Percentiles rank a stretch among this genome's conserved stretches.
Evolutionary conservation across 2,329 filamentous ascomycete genomes (phyloP).

Genomic region (Claviceps sorghi): DNA sequence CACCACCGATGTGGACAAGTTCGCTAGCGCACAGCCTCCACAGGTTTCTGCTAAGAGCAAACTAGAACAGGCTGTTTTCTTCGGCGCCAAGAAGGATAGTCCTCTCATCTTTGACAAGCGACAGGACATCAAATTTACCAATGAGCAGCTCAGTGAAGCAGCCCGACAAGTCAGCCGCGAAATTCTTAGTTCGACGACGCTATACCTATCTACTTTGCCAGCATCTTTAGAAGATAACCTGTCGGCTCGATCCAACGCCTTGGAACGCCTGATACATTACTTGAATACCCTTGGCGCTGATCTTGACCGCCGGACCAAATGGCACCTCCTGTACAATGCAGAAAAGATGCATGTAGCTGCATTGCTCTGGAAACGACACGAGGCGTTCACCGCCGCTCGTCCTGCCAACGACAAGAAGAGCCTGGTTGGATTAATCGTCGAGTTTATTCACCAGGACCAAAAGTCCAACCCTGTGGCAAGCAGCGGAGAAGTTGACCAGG

Average conservation of each 20-base stretch:
- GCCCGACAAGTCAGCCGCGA: slow-evolving; percentile 67
- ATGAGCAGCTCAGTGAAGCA: slow-evolving; percentile 59
- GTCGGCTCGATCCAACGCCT: slow-evolving; percentile 52
- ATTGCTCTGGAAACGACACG: slow-evolving; percentile 68
- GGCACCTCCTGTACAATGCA: slow-evolving; percentile 74
- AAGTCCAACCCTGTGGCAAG: slow-evolving; percentile 52
- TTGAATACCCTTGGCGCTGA: slow-evolving; percentile 50
- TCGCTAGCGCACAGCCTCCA: slow-evolving; percentile 42
- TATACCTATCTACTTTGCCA: slow-evolving; percentile 57
- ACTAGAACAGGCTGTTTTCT: slow-evolving; percentile 90
- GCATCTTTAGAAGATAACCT: slow-evolving; percentile 74
- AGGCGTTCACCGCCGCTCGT: slow-evolving; percentile 47
- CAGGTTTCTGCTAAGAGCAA: slow-evolving; percentile 71
- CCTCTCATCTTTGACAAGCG: slow-evolving; percentile 72
- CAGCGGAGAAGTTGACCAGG: slow-evolving; percentile 57
- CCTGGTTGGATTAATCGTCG: slow-evolving; percentile 59
- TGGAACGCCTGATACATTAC: slow-evolving; percentile 61
- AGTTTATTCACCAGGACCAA: slow-evolving; percentile 60
- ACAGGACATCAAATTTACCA: slow-evolving; percentile 49
- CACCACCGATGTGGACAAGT: slow-evolving; percentile 43
- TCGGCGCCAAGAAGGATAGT: slow-evolving; percentile 65
- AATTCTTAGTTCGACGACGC: slow-evolving; percentile 63
- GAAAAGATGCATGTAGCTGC: slow-evolving; percentile 77
- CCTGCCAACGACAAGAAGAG: slow-evolving; percentile 49
- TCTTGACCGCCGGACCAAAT: slow-evolving; percentile 54